Conservation (phyloP, 257 asterid genomes). For the Solanum medicagineum region DNA sequence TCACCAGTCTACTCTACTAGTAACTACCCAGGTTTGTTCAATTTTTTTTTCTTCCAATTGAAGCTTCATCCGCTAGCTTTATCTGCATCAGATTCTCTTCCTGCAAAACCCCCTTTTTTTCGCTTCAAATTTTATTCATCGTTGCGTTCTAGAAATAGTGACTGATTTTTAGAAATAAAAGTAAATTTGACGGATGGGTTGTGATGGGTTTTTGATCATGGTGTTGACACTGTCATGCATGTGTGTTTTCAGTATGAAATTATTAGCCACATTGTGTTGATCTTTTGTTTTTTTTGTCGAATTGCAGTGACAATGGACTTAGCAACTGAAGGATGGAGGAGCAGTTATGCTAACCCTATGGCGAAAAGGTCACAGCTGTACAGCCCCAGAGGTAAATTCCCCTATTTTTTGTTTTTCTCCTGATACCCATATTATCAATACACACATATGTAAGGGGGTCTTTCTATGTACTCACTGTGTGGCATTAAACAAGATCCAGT, state of each 20-base stretch:
- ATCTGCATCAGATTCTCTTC: neutral
- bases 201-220: neutral
- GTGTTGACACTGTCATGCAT: conserved; percentile 13
- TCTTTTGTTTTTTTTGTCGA: neutral
- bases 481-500: neutral
- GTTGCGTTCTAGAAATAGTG: neutral
- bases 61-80: neutral
- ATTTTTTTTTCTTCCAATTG: neutral
- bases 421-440: neutral
- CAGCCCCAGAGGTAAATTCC: conserved; percentile 28
- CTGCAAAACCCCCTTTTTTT: neutral
- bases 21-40: neutral
- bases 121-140: neutral
- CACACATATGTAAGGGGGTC: neutral
- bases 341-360: conserved; percentile 9
- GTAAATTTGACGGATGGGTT: neutral
- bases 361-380: conserved; percentile 32
- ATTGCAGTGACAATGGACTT: conserved; percentile 33
- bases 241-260: neutral
- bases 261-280: neutral
- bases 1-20: neutral
- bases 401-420: neutral
- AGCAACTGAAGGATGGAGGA: conserved; percentile 16
- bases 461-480: neutral
- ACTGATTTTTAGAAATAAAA: neutral